Percentiles rank a stretch among this genome's conserved stretches.
These are phyloP conservation scores for Beta vulgaris DNA, from an alignment of 148 eudicot species.

Conservation along the genomic window DNA sequence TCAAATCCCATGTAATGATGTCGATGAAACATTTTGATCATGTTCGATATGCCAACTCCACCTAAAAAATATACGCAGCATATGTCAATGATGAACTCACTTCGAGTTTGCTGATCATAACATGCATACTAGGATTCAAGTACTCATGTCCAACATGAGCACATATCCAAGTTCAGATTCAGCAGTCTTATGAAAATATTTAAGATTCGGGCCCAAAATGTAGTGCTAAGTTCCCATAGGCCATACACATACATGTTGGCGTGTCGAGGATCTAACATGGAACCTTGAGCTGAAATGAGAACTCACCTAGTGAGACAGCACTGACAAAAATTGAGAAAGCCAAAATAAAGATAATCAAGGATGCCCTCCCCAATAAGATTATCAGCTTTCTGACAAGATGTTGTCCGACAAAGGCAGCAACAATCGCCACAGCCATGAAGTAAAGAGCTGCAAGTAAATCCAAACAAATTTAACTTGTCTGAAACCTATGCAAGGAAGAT, in stretches of 20 bases:
- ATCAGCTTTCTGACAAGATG: slow-evolving; percentile 76
- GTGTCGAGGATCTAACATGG: too few relatives aligned
- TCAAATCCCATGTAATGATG: slow-evolving; percentile 91
- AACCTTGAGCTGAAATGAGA: too few relatives aligned
- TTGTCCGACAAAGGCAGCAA: slow-evolving; percentile 82
- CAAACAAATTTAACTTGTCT: neutral
- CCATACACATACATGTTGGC: too few relatives aligned
- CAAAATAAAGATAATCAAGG: slow-evolving; percentile 80
- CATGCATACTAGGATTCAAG: slow-evolving; percentile 32
- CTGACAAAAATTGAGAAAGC: slow-evolving; percentile 77
- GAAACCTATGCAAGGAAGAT: neutral
- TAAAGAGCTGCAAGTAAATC: slow-evolving; percentile 23
- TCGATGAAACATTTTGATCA: slow-evolving; percentile 62
- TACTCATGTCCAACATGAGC: neutral
- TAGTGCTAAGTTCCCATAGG: too few relatives aligned
- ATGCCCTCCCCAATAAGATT: slow-evolving; percentile 65
- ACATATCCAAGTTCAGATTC: too few relatives aligned
- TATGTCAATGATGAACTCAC: neutral
- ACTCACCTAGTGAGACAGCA: slow-evolving; percentile 76
- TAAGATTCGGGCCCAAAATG: too few relatives aligned
- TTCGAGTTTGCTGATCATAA: neutral
- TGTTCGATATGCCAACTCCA: slow-evolving; percentile 79
- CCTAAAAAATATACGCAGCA: slow-evolving; percentile 37
- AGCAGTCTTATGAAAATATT: too few relatives aligned
- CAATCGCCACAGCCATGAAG: slow-evolving; percentile 54